Base-by-base conservation (phyloP, 2,329 filamentous ascomycete species). In the Exserohilum rostratum region DNA sequence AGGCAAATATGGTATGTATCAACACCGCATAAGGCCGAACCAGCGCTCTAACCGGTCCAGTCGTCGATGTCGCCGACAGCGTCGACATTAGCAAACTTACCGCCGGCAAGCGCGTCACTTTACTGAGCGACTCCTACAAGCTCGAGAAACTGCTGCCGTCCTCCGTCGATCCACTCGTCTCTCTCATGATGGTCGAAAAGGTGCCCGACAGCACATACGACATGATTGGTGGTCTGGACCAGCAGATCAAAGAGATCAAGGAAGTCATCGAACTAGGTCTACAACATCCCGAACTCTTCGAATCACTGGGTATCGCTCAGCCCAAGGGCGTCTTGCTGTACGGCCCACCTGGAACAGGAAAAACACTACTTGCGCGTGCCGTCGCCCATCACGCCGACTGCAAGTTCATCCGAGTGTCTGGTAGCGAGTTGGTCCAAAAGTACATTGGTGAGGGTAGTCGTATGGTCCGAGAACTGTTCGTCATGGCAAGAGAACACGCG, bases 121-220 rank as follows among this genome's bases (percentile, higher is more conserved):
- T 99, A 39, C 86, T 99, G 54, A 97, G 93, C 69, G 95, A 99
- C 77, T 93, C 91, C 64, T 99, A 99, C 85, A 97, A 97, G 80
- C 88, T 99, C 69, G 95, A 98, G 76, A 97, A 97, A 83, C 96
- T 98, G 81, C 87, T 99, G 9, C 95, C 95, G 17, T 98, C 95
- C 50, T 99, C 95, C 17, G 95, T 99, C 73, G 95, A 99, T 74
- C 95, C 95, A 33, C 89, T 99, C 54, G 95, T 99, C 53, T 99
- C 95, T 31, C 90, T 99, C 76, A 99, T 99, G 95, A 99, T 99
- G 95, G 95, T 99, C 47, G 95, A 99, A 77, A 99, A 99, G 84
- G 95, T 99, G 13, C 95, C 95, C 13, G 95, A 99, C 83, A 97
- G 92, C 81, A 99, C 95, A 75, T 99, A 99, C 83, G 95, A 99